Percentiles rank a stretch among this genome's conserved stretches.
These are phyloP conservation scores for Alternaria infectoria DNA, from an alignment of 2,329 filamentous ascomycete genomes.

Conservation along the genomic window DNA sequence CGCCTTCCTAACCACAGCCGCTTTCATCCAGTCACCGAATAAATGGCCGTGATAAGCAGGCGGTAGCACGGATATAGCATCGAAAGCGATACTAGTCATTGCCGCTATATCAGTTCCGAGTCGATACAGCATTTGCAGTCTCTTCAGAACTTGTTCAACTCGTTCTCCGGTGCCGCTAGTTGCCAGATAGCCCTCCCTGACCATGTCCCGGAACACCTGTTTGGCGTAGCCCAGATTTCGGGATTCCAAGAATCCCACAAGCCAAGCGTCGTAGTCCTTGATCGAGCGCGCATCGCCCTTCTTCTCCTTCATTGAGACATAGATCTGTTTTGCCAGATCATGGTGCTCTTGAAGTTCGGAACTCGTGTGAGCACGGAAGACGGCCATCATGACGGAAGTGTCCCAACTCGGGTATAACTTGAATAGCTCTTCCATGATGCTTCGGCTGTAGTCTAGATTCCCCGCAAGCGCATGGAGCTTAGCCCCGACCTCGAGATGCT, in stretches of 20 bases:
- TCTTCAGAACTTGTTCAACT: constrained; percentile 29
- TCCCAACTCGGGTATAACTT: constrained; percentile 55
- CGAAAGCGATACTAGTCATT: constrained; percentile 37
- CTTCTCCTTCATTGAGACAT: constrained; percentile 64
- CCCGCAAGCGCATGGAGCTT: constrained; percentile 67
- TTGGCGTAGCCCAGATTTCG: constrained; percentile 71
- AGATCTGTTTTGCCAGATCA: constrained; percentile 57
- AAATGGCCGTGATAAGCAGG: constrained; percentile 74
- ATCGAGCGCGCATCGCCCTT: constrained; percentile 68
- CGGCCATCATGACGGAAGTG: constrained; percentile 66
- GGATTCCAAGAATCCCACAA: constrained; percentile 71
- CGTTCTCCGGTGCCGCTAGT: constrained; percentile 47
- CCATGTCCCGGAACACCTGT: constrained; percentile 87
- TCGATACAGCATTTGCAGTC: constrained; percentile 36
- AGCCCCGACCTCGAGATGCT: constrained; percentile 68
- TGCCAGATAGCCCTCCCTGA: constrained; percentile 60
- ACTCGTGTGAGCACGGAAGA: constrained; percentile 72
- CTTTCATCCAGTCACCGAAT: constrained; percentile 87
- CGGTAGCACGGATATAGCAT: constrained; percentile 60
- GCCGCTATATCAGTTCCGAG: constrained; percentile 37
- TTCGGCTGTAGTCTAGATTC: constrained; percentile 65
- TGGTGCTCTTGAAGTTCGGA: constrained; percentile 51
- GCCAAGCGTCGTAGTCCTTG: constrained; percentile 77
- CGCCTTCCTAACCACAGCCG: constrained; percentile 70
- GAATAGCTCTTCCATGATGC: constrained; percentile 63